Evolutionary conservation across 2,329 filamentous ascomycete species (phyloP).

Genomic region (Trichothecium roseum): DNA sequence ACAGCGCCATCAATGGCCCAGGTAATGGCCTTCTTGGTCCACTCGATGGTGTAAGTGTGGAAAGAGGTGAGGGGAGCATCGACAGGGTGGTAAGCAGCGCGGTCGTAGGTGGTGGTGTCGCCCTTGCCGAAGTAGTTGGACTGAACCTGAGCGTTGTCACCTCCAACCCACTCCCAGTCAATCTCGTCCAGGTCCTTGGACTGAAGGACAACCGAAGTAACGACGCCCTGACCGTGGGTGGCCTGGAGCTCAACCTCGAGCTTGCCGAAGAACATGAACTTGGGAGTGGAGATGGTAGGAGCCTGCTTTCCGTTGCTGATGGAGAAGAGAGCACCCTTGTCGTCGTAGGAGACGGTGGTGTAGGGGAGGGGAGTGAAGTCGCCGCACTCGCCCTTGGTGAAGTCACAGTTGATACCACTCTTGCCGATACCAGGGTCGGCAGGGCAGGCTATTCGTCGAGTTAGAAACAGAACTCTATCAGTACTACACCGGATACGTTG

Average conservation of each 20-base stretch:
- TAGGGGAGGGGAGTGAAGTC: slow-evolving; percentile 35
- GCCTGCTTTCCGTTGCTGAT: slow-evolving; percentile 59
- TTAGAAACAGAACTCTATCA: no score
- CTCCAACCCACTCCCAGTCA: slow-evolving; percentile 92
- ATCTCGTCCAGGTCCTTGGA: slow-evolving; percentile 82
- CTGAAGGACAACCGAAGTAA: slow-evolving; percentile 83
- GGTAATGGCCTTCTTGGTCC: slow-evolving; percentile 51
- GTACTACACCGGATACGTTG: no score
- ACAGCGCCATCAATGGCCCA: slow-evolving; percentile 55
- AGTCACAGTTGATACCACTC: slow-evolving; percentile 51
- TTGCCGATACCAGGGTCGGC: slow-evolving; percentile 66
- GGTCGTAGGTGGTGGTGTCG: slow-evolving; percentile 59
- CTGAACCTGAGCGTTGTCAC: slow-evolving; percentile 64
- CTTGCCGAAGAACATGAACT: slow-evolving; percentile 96
- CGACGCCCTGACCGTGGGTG: slow-evolving; percentile 71
- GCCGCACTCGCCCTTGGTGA: slow-evolving; percentile 60
- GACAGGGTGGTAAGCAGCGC: slow-evolving; percentile 53
- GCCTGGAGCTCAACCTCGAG: slow-evolving; percentile 72
- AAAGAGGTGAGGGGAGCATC: slow-evolving; percentile 40
- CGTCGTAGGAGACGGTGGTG: slow-evolving; percentile 36
- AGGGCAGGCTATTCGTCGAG: slow-evolving; percentile 48
- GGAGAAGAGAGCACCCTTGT: slow-evolving; percentile 44
- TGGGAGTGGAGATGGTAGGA: slow-evolving; percentile 64
- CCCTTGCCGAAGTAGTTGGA: slow-evolving; percentile 80
- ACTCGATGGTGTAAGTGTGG: slow-evolving; percentile 61